phyloP scores from a whole-genome alignment of 441 rosid genomes.

The Mallotus repandus region DNA sequence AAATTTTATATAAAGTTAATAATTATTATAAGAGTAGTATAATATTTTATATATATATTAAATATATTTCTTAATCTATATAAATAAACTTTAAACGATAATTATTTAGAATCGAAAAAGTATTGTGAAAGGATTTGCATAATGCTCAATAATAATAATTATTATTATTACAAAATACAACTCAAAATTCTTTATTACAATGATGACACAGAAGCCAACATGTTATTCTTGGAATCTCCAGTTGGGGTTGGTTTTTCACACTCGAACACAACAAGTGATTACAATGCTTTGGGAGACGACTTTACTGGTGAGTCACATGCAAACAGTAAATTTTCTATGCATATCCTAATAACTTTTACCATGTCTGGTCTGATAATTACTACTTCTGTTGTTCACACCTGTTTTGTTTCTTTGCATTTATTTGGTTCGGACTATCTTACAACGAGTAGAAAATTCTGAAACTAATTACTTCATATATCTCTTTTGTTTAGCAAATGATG shows the following conservation, averaged over 20 bases:
- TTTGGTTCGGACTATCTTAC: neutral
- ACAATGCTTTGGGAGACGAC: constrained; percentile 62
- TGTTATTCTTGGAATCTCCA: constrained; percentile 86
- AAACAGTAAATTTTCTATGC: neutral
- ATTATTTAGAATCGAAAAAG: no score
- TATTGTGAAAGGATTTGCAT: constrained; percentile 1
- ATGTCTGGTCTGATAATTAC: neutral
- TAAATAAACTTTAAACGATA: no score
- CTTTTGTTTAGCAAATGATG: constrained; percentile 60
- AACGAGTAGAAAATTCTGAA: constrained; percentile 6
- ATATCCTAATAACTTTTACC: constrained; percentile 8
- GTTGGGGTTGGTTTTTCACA: constrained; percentile 90
- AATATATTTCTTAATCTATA: no score
- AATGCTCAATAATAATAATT: constrained; percentile 25
- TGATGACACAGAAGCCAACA: constrained; percentile 74
- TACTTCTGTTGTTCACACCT: neutral
- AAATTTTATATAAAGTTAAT: no score
- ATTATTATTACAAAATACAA: constrained; percentile 1
- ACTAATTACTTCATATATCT: constrained; percentile 1
- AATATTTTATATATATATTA: no score
- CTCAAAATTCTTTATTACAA: constrained; percentile 11
- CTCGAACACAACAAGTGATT: constrained; percentile 74
- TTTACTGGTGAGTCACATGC: constrained; percentile 53
- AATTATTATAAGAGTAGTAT: no score
- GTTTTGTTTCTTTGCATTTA: neutral